phyloP scores from a whole-genome alignment of 2,329 filamentous ascomycete species.

The Hypoxylon sp. region DNA sequence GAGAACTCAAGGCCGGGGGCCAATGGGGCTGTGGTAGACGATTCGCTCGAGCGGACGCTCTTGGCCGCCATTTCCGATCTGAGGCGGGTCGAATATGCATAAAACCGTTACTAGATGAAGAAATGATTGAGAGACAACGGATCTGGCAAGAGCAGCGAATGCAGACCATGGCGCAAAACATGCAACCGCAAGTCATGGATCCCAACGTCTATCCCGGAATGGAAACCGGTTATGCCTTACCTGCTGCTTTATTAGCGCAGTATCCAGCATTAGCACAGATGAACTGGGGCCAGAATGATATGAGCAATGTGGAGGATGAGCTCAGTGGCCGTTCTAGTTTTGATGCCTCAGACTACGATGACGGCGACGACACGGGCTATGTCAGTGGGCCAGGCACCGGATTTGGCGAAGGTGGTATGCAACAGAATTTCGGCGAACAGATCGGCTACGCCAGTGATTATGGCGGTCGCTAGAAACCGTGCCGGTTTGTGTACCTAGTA shows the following conservation, averaged over 20 bases:
- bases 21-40: constrained; percentile 94
- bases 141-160: constrained; percentile 80
- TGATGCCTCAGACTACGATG: constrained; percentile 84
- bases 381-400: constrained; percentile 74
- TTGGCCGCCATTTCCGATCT: constrained; percentile 94
- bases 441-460: constrained; percentile 70
- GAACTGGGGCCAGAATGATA: constrained; percentile 79
- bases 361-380: constrained; percentile 79
- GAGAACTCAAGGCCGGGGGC: constrained; percentile 84
- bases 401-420: constrained; percentile 70
- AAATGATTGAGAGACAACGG: constrained; percentile 85
- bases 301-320: constrained; percentile 83
- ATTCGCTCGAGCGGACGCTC: constrained; percentile 94
- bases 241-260: constrained; percentile 88
- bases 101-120: constrained; percentile 95
- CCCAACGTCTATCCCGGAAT: constrained; percentile 71
- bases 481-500: background rate
- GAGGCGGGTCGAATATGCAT: constrained; percentile 97
- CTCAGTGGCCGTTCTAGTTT: constrained; percentile 85
- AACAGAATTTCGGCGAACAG: constrained; percentile 67
- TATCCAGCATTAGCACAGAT: constrained; percentile 94
- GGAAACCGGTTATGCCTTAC: constrained; percentile 79
- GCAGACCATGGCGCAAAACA: constrained; percentile 70
- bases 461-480: constrained; percentile 58
- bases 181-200: constrained; percentile 65